A percentile compares a stretch with the other conserved stretches of the same genome.
phyloP scores from a whole-genome alignment of 2,329 filamentous ascomycete genomes.

The Epichloe brachyelytri region DNA sequence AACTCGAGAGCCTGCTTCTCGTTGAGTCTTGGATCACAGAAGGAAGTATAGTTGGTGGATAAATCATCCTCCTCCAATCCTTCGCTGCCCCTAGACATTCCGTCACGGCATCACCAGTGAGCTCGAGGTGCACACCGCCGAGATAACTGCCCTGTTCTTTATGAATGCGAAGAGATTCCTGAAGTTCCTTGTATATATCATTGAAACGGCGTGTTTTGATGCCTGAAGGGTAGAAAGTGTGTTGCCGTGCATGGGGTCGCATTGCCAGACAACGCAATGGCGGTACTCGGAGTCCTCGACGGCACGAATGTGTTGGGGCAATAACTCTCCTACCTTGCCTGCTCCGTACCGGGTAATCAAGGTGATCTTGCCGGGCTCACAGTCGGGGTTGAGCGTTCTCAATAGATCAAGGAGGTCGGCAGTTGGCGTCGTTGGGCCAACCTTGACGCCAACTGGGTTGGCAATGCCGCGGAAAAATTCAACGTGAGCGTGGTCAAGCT shows the following conservation, averaged over 20 bases:
- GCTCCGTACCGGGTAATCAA: conserved; percentile 93
- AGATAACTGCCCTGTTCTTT: conserved; percentile 73
- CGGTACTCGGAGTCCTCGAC: conserved; percentile 66
- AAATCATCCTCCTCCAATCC: conserved; percentile 79
- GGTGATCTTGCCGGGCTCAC: conserved; percentile 85
- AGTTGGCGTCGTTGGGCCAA: conserved; percentile 72
- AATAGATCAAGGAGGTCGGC: conserved; percentile 68
- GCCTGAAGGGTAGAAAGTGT: conserved; percentile 54
- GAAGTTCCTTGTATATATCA: conserved; percentile 79
- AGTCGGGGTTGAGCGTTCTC: conserved; percentile 68
- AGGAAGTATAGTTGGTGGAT: conserved; percentile 83
- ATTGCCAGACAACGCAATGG: conserved; percentile 78
- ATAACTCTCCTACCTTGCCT: conserved; percentile 56
- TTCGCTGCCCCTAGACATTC: conserved; percentile 90
- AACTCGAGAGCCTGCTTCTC: conserved; percentile 96
- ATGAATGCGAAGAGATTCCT: conserved; percentile 73
- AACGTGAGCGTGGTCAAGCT: conserved; percentile 85
- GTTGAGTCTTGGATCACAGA: conserved; percentile 89
- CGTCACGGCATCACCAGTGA: conserved; percentile 91
- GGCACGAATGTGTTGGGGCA: conserved; percentile 77
- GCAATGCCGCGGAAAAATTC: conserved; percentile 95
- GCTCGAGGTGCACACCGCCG: conserved; percentile 85
- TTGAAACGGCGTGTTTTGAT: conserved; percentile 89
- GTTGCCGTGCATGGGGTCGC: conserved; percentile 96
- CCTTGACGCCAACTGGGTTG: conserved; percentile 94